Percentiles rank a stretch among this genome's conserved stretches.
These are phyloP conservation scores for Malassezia psittaci DNA, from an alignment of 1,284 basidiomycete genomes.

Conservation along the genomic window DNA sequence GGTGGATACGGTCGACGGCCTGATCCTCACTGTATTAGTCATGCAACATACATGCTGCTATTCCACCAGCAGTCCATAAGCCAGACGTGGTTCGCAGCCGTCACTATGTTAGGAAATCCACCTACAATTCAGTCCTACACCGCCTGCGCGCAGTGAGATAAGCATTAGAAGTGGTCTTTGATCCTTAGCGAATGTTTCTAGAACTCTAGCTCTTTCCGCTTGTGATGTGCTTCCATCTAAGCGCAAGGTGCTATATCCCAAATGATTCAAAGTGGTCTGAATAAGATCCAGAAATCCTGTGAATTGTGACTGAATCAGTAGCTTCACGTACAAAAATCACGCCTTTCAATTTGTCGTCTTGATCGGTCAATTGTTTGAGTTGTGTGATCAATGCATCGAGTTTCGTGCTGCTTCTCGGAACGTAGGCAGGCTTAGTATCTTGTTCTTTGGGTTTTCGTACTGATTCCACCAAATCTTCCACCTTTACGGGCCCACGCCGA, in stretches of 20 bases:
- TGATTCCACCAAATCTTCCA: constrained; percentile 56
- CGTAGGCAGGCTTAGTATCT: constrained; percentile 49
- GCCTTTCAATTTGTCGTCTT: constrained; percentile 46
- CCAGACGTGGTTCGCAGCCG: constrained; percentile 42
- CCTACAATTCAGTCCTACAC: constrained; percentile 58
- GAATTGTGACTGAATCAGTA: constrained; percentile 41
- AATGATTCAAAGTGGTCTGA: constrained; percentile 25
- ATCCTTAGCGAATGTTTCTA: constrained; percentile 65
- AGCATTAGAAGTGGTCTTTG: constrained; percentile 78
- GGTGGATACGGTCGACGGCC: constrained; percentile 57
- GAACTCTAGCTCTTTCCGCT: constrained; percentile 65
- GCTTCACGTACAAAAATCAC: constrained; percentile 38
- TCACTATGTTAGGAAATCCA: constrained; percentile 15
- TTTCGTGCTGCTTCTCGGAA: constrained; percentile 72
- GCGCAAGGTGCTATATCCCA: constrained; percentile 28
- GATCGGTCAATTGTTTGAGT: constrained; percentile 56
- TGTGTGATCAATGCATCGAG: constrained; percentile 63
- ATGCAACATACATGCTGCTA: constrained; percentile 15
- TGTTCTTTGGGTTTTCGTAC: constrained; percentile 26
- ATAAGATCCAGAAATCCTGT: constrained; percentile 49
- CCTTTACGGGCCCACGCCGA: constrained; percentile 47
- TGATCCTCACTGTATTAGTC: constrained; percentile 58
- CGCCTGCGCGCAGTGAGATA: constrained; percentile 83
- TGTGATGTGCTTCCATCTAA: constrained; percentile 89
- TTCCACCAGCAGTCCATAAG: constrained; percentile 46